Evolutionary conservation across 2,329 filamentous ascomycete genomes (phyloP).

Genomic region (Alternaria rosae): DNA sequence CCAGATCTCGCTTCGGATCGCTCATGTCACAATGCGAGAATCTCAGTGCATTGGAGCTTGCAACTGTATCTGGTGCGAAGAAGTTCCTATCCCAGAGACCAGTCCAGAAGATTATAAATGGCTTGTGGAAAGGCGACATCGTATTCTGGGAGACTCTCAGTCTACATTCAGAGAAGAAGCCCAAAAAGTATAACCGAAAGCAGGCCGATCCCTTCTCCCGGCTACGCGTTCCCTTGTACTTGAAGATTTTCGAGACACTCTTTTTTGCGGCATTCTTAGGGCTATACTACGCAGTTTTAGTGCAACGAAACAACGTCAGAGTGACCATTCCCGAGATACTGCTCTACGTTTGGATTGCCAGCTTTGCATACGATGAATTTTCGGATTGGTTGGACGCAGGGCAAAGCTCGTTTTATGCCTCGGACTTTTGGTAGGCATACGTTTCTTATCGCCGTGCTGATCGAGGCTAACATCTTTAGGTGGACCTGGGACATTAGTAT

Average conservation of each 20-base stretch:
- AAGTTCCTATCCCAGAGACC: conserved; percentile 81
- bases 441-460: conserved; percentile 53
- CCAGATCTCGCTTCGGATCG: conserved; percentile 60
- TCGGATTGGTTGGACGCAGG: conserved; percentile 81
- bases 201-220: conserved; percentile 63
- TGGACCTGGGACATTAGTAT: conserved; percentile 58
- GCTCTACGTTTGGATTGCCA: conserved; percentile 85
- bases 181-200: conserved; percentile 73
- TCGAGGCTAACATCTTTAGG: conserved; percentile 9
- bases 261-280: conserved; percentile 80
- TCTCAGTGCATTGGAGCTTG: conserved; percentile 87
- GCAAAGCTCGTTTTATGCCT: conserved; percentile 68
- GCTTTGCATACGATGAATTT: conserved; percentile 84
- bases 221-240: conserved; percentile 79
- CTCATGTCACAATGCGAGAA: conserved; percentile 77
- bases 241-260: conserved; percentile 82
- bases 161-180: conserved; percentile 75
- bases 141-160: conserved; percentile 86
- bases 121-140: conserved; percentile 83
- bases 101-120: conserved; percentile 82
- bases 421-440: conserved; percentile 52
- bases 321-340: conserved; percentile 75
- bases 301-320: conserved; percentile 71
- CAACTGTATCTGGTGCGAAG: conserved; percentile 80
- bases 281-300: conserved; percentile 86